Percentiles rank a stretch among this genome's conserved stretches.
These are phyloP conservation scores for Termitomyces eurrhizus DNA, from an alignment of 768 basidiomycete species.

Conservation along the genomic window DNA sequence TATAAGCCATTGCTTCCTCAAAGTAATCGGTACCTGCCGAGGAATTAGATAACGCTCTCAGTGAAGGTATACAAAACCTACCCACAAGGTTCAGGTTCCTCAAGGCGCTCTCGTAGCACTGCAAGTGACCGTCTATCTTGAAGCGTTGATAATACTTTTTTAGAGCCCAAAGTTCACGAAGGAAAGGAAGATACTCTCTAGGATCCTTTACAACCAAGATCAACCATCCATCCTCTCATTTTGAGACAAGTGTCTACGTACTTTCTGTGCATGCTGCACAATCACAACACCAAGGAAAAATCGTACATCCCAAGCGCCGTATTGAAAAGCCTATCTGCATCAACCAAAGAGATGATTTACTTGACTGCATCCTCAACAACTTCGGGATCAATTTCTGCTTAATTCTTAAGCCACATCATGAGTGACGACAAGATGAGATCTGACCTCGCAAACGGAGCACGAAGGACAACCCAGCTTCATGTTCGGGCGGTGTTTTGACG, in stretches of 20 bases:
- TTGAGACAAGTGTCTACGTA: conserved; percentile 22
- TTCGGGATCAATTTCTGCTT: conserved; percentile 52
- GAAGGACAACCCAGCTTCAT: conserved; percentile 77
- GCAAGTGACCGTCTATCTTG: conserved; percentile 90
- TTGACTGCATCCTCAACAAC: conserved; percentile 96
- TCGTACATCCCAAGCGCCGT: conserved; percentile 99
- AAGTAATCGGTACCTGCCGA: conserved; percentile 62
- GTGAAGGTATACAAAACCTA: conserved; percentile 19
- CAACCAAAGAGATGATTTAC: conserved; percentile 96
- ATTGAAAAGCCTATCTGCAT: conserved; percentile 88
- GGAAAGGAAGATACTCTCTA: conserved; percentile 95
- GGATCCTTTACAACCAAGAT: conserved; percentile 65
- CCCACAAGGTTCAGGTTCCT: conserved; percentile 73
- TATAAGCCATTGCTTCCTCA: conserved; percentile 74
- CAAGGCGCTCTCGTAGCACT: conserved; percentile 71
- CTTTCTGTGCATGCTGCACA: conserved; percentile 96
- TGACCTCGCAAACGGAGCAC: conserved; percentile 77
- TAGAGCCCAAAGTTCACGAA: conserved; percentile 79
- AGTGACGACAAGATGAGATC: background rate
- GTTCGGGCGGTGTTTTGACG: conserved; percentile 87
- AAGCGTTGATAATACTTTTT: conserved; percentile 83
- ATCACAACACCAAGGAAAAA: conserved; percentile 93
- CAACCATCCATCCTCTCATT: no score
- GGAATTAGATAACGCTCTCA: background rate
- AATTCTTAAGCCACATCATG: conserved; percentile 16